phyloP scores from a whole-genome alignment of 352 stramenopile species.

The Globisporangium mamillatum region DNA sequence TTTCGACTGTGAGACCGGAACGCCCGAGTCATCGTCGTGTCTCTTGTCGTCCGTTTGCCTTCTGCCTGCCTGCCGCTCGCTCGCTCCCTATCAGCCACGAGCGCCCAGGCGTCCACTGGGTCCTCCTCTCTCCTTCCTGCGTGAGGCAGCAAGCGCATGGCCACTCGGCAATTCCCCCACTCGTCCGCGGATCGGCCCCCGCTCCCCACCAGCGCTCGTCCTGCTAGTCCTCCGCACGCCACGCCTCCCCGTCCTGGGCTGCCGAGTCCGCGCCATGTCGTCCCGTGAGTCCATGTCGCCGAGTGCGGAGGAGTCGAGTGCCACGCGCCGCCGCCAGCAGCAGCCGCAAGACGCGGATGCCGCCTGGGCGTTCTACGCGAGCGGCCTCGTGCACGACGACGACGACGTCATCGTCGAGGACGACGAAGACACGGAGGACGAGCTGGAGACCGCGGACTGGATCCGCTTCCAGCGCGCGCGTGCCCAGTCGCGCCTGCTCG shows the following conservation, averaged over 20 bases:
- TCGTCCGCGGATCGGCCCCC: conserved; percentile 6
- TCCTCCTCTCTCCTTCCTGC: neutral
- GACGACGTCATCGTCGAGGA: conserved; percentile 23
- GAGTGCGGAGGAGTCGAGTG: conserved; percentile 5
- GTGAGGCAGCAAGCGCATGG: neutral
- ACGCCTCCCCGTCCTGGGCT: neutral
- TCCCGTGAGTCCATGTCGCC: conserved; percentile 13
- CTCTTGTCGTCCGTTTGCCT: conserved; percentile 1
- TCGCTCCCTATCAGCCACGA: neutral
- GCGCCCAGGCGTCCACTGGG: neutral
- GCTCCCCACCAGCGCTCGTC: neutral
- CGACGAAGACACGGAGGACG: conserved; percentile 58
- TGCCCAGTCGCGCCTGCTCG: conserved; percentile 39
- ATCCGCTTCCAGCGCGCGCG: conserved; percentile 58
- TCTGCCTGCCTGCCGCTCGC: neutral
- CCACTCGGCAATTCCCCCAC: conserved; percentile 13
- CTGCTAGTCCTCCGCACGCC: neutral
- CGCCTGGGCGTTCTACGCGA: conserved; percentile 57
- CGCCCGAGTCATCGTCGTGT: neutral
- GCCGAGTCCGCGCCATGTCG: conserved; percentile 8
- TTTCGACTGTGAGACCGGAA: conserved; percentile 2
- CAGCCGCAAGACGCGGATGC: neutral
- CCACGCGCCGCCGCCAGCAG: neutral
- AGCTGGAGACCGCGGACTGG: conserved; percentile 52
- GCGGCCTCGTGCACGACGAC: conserved; percentile 52